Evolutionary conservation across 306 rosid genomes (phyloP), one percentile per base, ranked within the genome.

Genomic region (Vigna unguiculata): DNA sequence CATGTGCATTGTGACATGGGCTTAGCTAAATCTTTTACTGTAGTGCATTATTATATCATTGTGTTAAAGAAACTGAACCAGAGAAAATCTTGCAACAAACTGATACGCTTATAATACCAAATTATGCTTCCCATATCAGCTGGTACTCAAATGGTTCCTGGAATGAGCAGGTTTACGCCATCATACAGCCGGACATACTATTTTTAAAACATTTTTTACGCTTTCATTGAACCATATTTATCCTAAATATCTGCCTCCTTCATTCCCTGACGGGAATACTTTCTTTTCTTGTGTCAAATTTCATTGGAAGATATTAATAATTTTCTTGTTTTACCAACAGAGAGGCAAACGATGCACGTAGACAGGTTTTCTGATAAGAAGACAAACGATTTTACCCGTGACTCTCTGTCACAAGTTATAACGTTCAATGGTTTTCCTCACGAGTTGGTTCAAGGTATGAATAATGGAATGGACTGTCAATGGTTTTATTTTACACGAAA

Each of bases 371-470:
- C 90, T 15, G 89, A 86, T 78, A 82, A 24, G 83, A 71, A 45
- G 30, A 81, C 61, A 67, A 47, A 62, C 16, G 68, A 16, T 11
- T 77, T 87, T 62, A 74, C 80, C 22, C 87, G 94, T 3, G 95
- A 85, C 81, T 80, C 93, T 46, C 83, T 89, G 32, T 71, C 88
- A 28, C 91, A 90, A 68, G 80, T 86, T 82, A 80, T 89, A 77
- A 75, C 17, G 70, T 81, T 68, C 53, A 75, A 75, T 7, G 72
- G 32, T 15, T 89, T 89, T 81, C 88, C 92, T 34, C 52, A 53
- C 67, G 97, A 91, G 80, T 77, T 91, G 74, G 82, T 83, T 69
- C 79, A 55, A 80, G 97, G 92, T 91, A 77, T 51, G 84, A 49
- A 63, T n/a, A 66, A 69, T 46, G 57, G 80, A 79, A 51, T 22